phyloP scores from a whole-genome alignment of 495 filamentous ascomycete species.

The Neurospora intermedia region DNA sequence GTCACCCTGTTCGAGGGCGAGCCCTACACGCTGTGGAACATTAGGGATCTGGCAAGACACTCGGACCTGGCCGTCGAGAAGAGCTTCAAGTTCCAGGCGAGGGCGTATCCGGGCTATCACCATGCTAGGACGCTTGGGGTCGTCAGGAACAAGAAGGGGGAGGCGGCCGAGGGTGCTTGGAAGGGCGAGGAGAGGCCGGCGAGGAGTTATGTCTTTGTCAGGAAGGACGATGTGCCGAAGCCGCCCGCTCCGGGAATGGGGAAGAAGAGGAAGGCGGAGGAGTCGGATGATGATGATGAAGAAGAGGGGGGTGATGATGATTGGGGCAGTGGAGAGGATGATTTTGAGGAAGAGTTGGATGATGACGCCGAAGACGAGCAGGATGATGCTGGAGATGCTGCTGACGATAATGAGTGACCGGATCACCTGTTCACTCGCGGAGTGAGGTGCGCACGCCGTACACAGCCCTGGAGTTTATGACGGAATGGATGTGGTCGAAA shows the following conservation, averaged over 20 bases:
- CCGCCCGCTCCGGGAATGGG: conserved; percentile 13
- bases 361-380: conserved; percentile 6
- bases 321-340: conserved; percentile 5
- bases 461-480: not conserved
- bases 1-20: conserved; percentile 87
- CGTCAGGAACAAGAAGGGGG: conserved; percentile 48
- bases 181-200: conserved; percentile 66
- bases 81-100: conserved; percentile 68
- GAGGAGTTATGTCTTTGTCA: conserved; percentile 71
- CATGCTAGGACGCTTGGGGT: conserved; percentile 83
- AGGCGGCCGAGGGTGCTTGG: conserved; percentile 43
- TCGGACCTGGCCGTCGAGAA: conserved; percentile 61
- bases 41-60: conserved; percentile 74
- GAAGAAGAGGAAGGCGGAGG: conserved; percentile 35
- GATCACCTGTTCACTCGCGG: not conserved
- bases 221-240: conserved; percentile 37
- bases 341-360: not conserved
- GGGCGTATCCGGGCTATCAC: conserved; percentile 70
- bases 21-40: conserved; percentile 92
- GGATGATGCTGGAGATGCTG: conserved; percentile 2
- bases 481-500: not conserved
- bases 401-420: not conserved
- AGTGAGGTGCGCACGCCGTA: not conserved
- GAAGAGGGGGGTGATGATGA: conserved; percentile 19
- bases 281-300: conserved; percentile 31